Base-by-base conservation (phyloP, 2,329 filamentous ascomycete species). In the Aspergillus viridinutans region DNA sequence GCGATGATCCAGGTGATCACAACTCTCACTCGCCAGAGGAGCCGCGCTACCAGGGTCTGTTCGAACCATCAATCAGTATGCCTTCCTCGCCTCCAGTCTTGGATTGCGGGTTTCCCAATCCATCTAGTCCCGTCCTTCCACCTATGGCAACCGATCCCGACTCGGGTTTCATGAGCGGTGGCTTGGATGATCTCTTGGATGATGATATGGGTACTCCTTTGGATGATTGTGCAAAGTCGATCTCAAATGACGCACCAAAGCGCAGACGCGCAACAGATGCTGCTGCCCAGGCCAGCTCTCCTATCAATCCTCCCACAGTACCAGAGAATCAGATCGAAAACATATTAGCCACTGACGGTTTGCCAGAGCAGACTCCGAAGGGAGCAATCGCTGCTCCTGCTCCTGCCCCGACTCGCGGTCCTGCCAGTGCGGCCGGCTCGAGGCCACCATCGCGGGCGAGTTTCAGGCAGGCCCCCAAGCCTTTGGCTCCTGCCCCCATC, bases 71-170 rank as follows among this genome's bases (percentile, higher is more conserved):
- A 3, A 86, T 85, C 50, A 90, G 90, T 54, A 90, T 97, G 64
- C 89, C 89, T 1, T 97, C 94, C 0, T 97, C 93, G 3, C 93
- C 93, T 14, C 94, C 94, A 1, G 81, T 95, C 1, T 85, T 92
- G 60, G 83, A 85, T 61, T 82, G 82, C 40, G 78, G 80, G 29
- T 78, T 80, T 26, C 86, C 88, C 4, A 84, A 85, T 28, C 85
- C 87, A 26, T 96, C 92, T 2, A 97, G 93, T 69, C 94, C 93
- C 2, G 82, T 85, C 47, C 80, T 92, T 51, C 85, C 86, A 53
- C 81, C 82, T 4, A 80, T 87, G 61, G 80, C 81, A 7, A 67
- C 75, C 69, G 65, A 76, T 66, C 78, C 78, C 20, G 90, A 96
- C 69, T 92, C 90, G 14, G 90, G 90, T 1, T 95, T 95, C 67